These are phyloP conservation scores for Nectriaceae sp. DNA, from an alignment of 2,329 filamentous ascomycete species.

Conservation along the genomic window DNA sequence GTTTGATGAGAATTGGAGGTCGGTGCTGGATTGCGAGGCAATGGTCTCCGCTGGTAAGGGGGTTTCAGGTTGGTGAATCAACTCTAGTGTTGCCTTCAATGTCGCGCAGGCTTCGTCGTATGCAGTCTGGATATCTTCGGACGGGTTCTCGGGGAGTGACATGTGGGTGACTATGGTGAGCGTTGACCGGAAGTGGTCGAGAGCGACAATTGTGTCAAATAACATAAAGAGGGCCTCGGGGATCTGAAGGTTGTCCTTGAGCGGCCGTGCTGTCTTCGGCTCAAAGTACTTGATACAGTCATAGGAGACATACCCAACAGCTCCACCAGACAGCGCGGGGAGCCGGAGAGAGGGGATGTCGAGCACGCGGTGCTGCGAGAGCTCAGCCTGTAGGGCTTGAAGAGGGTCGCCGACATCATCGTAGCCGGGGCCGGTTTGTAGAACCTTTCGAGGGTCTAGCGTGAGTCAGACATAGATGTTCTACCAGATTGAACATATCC, in stretches of 20 bases:
- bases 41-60: conserved; percentile 74
- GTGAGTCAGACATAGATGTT: conserved; percentile 11
- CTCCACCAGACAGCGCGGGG: conserved; percentile 86
- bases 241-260: conserved; percentile 85
- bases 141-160: conserved; percentile 59
- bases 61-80: conserved; percentile 73
- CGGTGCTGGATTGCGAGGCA: conserved; percentile 58
- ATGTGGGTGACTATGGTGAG: conserved; percentile 95
- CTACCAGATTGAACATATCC: background rate
- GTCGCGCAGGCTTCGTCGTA: conserved; percentile 61
- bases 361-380: conserved; percentile 77
- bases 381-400: conserved; percentile 77
- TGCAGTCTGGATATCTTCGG: conserved; percentile 47
- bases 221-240: conserved; percentile 97
- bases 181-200: conserved; percentile 92
- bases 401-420: conserved; percentile 83
- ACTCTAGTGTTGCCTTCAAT: conserved; percentile 62
- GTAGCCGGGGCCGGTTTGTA: conserved; percentile 87
- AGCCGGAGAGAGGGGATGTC: conserved; percentile 80
- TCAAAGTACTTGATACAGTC: conserved; percentile 98
- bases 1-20: conserved; percentile 86
- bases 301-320: conserved; percentile 95
- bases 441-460: conserved; percentile 69
- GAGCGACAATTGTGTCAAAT: conserved; percentile 90
- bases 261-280: conserved; percentile 86